phyloP scores from a whole-genome alignment of 2,329 filamentous ascomycete species.

The Mycocentrospora acerina region DNA sequence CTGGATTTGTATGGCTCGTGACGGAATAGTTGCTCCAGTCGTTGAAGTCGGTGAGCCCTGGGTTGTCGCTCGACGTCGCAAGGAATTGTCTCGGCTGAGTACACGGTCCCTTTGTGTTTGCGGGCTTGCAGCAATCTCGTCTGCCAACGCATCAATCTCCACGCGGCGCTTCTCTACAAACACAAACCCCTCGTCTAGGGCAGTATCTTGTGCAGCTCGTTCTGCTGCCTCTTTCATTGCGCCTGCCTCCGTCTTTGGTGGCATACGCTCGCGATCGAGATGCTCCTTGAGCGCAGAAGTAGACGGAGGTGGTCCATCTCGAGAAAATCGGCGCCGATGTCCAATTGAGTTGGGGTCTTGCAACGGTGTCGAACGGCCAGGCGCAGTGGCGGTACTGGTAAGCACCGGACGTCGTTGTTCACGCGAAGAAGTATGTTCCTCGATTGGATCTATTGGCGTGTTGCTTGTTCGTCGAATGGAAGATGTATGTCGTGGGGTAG shows the following conservation, averaged over 20 bases:
- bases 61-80: constrained; percentile 75
- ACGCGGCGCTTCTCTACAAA: constrained; percentile 93
- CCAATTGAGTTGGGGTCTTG: constrained; percentile 44
- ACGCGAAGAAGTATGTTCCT: constrained; percentile 39
- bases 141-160: constrained; percentile 94
- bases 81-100: constrained; percentile 59
- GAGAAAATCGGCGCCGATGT: constrained; percentile 66
- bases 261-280: constrained; percentile 46
- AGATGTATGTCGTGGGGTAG: constrained; percentile 25
- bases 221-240: constrained; percentile 55
- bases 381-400: constrained; percentile 48
- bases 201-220: constrained; percentile 78
- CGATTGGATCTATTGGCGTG: constrained; percentile 32
- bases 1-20: constrained; percentile 75
- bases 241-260: constrained; percentile 41
- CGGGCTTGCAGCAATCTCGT: constrained; percentile 86
- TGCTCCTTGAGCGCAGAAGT: constrained; percentile 53
- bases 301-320: constrained; percentile 45
- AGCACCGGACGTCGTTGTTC: constrained; percentile 48
- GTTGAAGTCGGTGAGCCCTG: constrained; percentile 70
- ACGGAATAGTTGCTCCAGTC: constrained; percentile 70
- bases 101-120: constrained; percentile 52
- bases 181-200: constrained; percentile 91
- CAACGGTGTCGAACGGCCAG: constrained; percentile 42
- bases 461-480: constrained; percentile 36